Percentiles rank a stretch among this genome's conserved stretches.
Evolutionary conservation across 495 filamentous ascomycete species (phyloP).

Genomic region (Hypoxylon intermedium): DNA sequence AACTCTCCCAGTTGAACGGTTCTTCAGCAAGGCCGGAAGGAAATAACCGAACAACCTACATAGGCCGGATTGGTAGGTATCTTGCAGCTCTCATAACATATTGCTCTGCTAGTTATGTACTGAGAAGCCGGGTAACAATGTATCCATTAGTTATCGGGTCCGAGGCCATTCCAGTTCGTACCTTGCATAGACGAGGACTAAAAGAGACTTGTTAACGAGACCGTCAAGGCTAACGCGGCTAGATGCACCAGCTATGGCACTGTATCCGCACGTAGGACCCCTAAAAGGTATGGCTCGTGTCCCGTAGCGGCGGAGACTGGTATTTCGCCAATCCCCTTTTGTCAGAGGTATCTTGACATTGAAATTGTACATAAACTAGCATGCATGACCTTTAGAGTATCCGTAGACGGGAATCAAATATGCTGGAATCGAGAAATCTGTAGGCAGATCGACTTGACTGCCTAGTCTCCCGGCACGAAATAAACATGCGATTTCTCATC

Average conservation of each 20-base stretch:
- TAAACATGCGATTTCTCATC: neutral
- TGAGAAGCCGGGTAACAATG: no score
- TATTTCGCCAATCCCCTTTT: slow-evolving; percentile 18
- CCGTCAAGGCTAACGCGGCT: slow-evolving; percentile 19
- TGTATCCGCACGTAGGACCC: slow-evolving; percentile 14
- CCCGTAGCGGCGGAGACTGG: slow-evolving; percentile 30
- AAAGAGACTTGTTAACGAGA: slow-evolving; percentile 21
- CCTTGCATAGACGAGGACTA: slow-evolving; percentile 29
- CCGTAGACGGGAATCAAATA: no score
- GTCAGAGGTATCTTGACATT: slow-evolving; percentile 5
- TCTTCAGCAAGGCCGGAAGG: no score
- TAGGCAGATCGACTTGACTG: neutral
- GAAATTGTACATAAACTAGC: neutral
- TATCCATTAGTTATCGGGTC: slow-evolving; percentile 10
- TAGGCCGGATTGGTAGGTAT: no score
- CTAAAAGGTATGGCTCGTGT: slow-evolving; percentile 26
- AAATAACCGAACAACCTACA: no score
- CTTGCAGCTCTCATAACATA: no score
- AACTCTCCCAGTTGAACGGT: no score
- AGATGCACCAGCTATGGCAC: slow-evolving; percentile 15
- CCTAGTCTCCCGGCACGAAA: neutral
- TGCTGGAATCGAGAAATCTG: no score
- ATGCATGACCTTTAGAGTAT: neutral
- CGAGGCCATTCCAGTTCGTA: slow-evolving; percentile 16
- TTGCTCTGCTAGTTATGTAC: no score